Base-by-base conservation (phyloP, 1,284 basidiomycete species). In the Ganoderma multipileum region DNA sequence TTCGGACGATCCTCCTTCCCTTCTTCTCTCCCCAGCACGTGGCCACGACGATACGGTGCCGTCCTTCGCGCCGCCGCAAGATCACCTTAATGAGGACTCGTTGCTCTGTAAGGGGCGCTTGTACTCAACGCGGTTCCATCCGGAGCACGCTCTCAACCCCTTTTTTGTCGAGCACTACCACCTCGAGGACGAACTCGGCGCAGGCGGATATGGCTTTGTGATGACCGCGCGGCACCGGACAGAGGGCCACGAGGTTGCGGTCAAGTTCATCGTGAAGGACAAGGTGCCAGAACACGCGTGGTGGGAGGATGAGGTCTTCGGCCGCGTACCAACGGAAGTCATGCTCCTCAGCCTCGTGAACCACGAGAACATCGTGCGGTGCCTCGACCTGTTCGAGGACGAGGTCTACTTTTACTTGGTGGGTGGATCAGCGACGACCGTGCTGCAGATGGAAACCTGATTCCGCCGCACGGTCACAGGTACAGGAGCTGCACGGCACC, bases 151-250 rank as follows among this genome's bases (percentile, higher is more conserved):
- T 30, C 86, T 97, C 42, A 86, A 92, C 74, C 79, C 85, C 1
- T 82, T 85, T 39, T 97, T 97, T 76, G 87, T 87, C 12, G 81
- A 82, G 47, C 80, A 79, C 54, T 98, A 96, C 79, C 79, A 84
- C 28, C 86, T 97, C 55, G 86, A 86, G 52, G 91, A 92, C 71
- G 94, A 96, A 79, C 88, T 98, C 47, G 96, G 96, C 60, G 89
- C 90, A 11, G 96, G 96, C 50, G 96, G 96, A 18, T 98, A 96
- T 77, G 96, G 96, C 8, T 97, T 98, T 78, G 96, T 98, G 33
- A 90, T 95, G 86, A 91, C 91, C 5, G 94, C 92, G 6, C 79
- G 83, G 38, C 86, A 92, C 76, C 87, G 87, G 36, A 74, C 73
- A 28, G 82, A 85, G 59, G 82, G 83, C 1, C 79, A 83, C 70